A percentile compares a stretch with the other conserved stretches of the same genome.
phyloP scores from a whole-genome alignment of 2,329 filamentous ascomycete genomes.

The Alternaria burnsii region DNA sequence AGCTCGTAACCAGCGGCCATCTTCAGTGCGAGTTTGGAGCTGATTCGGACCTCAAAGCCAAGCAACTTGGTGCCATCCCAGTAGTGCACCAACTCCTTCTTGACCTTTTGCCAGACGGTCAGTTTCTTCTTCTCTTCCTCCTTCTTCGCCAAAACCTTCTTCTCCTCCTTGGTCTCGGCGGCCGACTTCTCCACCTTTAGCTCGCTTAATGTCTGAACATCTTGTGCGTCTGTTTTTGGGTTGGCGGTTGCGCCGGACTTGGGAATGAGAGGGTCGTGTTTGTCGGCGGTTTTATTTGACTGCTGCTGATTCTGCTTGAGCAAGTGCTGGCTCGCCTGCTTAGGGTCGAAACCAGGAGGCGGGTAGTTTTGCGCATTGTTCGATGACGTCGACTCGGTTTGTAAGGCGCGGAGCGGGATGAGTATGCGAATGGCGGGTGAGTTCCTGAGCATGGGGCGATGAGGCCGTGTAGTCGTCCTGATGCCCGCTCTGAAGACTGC shows the following conservation, averaged over 20 bases:
- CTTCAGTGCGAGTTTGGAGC: conserved; percentile 87
- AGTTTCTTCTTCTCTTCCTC: conserved; percentile 80
- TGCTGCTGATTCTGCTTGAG: conserved; percentile 55
- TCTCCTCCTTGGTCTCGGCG: conserved; percentile 58
- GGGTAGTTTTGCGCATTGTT: conserved; percentile 65
- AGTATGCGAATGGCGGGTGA: conserved; percentile 66
- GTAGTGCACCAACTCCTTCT: conserved; percentile 92
- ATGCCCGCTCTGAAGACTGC: conserved; percentile 57
- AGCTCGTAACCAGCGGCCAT: conserved; percentile 99
- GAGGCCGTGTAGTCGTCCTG: conserved; percentile 52
- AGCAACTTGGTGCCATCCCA: conserved; percentile 98
- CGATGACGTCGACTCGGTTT: conserved; percentile 66
- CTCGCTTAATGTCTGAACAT: conserved; percentile 65
- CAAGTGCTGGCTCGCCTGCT: conserved; percentile 86
- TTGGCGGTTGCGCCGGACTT: conserved; percentile 53
- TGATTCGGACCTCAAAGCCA: conserved; percentile 91
- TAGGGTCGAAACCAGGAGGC: conserved; percentile 89
- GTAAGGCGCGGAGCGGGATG: conserved; percentile 61
- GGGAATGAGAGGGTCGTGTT: conserved; percentile 46
- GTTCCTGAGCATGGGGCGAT: conserved; percentile 58
- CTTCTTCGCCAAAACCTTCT: conserved; percentile 67
- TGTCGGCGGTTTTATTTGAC: conserved; percentile 30
- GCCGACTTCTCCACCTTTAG: conserved; percentile 68
- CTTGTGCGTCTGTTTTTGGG: conserved; percentile 58
- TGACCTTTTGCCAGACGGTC: conserved; percentile 90